phyloP scores from a whole-genome alignment of 805 yeast species.

The Maudiozyma turicensis region DNA sequence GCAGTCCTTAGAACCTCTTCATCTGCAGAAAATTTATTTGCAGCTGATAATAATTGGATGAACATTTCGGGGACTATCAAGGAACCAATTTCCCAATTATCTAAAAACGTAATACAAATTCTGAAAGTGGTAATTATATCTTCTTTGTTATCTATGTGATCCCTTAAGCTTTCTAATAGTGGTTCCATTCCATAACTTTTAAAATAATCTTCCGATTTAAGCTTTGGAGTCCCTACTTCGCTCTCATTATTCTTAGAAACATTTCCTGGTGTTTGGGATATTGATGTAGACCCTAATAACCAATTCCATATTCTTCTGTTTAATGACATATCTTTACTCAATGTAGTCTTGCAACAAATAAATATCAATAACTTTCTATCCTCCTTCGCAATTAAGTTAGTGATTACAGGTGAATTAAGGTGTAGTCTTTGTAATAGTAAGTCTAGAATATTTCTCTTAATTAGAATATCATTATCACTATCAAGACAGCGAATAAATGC shows the following conservation, averaged over 20 bases:
- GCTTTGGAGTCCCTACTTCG: background rate
- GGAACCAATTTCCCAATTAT: slow-evolving; percentile 90
- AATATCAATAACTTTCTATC: slow-evolving; percentile 54
- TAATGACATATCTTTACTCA: slow-evolving; percentile 85
- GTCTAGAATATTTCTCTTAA: slow-evolving; percentile 85
- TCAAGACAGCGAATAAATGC: slow-evolving; percentile 63
- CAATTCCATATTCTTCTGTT: slow-evolving; percentile 91
- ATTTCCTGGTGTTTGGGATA: background rate
- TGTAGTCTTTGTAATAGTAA: slow-evolving; percentile 59
- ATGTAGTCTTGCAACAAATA: slow-evolving; percentile 56
- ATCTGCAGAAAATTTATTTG: slow-evolving; percentile 27
- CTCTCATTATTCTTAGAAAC: background rate
- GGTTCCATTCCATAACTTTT: slow-evolving; percentile 41
- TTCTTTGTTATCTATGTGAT: slow-evolving; percentile 32
- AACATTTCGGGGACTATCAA: slow-evolving; percentile 61
- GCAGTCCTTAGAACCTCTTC: slow-evolving; percentile 45
- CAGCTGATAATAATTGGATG: slow-evolving; percentile 49
- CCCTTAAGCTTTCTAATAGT: slow-evolving; percentile 45
- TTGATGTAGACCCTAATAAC: slow-evolving; percentile 61
- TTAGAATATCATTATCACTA: slow-evolving; percentile 55
- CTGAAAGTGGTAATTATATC: slow-evolving; percentile 41
- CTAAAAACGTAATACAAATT: slow-evolving; percentile 68
- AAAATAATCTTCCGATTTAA: slow-evolving; percentile 40
- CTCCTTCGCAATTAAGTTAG: slow-evolving; percentile 34
- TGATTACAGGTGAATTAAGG: slow-evolving; percentile 49